Conservation (phyloP, 2,329 filamentous ascomycete genomes). For the Paecilomyces variotii region DNA sequence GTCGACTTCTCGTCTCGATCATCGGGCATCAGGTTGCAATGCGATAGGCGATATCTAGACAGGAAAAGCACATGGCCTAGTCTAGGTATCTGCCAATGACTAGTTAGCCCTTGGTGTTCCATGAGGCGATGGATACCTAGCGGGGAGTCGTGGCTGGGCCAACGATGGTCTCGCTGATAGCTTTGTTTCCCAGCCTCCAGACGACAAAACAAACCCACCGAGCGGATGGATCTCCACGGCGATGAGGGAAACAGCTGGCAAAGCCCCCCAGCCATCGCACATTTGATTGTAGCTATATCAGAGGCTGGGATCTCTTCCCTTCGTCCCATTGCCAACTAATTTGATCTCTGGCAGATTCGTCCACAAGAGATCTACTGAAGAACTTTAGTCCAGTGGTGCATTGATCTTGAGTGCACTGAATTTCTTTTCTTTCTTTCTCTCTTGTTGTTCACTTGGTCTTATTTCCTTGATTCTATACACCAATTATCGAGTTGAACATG, state of each 20-base stretch:
- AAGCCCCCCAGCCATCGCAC: neutral
- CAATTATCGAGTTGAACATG: slow-evolving; percentile 11
- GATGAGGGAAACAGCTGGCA: neutral
- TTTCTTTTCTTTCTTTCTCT: neutral
- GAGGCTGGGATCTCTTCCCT: neutral
- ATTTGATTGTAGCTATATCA: neutral
- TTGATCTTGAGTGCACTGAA: neutral
- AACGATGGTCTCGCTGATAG: neutral
- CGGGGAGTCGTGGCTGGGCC: slow-evolving; percentile 1
- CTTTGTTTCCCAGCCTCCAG: slow-evolving; percentile 4
- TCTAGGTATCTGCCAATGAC: neutral
- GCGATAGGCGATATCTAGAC: neutral
- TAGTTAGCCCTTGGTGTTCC: neutral
- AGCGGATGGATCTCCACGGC: neutral
- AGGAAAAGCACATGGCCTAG: neutral
- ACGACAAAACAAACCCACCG: neutral
- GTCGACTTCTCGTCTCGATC: neutral
- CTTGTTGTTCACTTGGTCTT: slow-evolving; percentile 1
- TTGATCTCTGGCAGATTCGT: neutral
- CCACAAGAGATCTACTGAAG: neutral
- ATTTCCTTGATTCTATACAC: slow-evolving; percentile 4
- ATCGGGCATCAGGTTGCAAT: neutral
- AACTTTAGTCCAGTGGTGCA: neutral
- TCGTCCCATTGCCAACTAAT: neutral
- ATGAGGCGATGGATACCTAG: neutral